Evolutionary conservation across 192 early-diverging fungal genomes (phyloP), one percentile per base, ranked within the genome.

Genomic region (Oehlia diaphana): DNA sequence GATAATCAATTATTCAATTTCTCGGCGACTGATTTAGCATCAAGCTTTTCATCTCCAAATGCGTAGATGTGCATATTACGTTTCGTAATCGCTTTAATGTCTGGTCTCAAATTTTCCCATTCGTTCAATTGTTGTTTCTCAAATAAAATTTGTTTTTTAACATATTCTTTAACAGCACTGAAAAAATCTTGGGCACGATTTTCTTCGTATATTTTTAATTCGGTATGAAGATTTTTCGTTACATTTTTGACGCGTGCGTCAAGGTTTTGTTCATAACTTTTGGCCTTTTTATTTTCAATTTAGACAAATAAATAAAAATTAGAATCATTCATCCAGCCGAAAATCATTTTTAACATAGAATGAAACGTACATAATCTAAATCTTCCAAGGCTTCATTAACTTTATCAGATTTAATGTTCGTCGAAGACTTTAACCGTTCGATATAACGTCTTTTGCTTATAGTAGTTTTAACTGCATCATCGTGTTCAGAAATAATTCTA

Each of bases 381-480:
- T 86, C 85, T 37, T 86, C 80, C 33, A 86, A 79, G 9, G 83
- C 83, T 69, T 86, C 85, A 4, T 81, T 82, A 64, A 84, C 85
- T 78, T 79, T 82, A 9, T 86, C 85, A 3, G 83, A 77, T 35
- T 84, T 86, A 63, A 86, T 86, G n/a, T 63, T 80, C 26, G 85
- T 86, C 14, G 85, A 86, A 28, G 85, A 83, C 44, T 83, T 74
- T 69, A 86, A 79, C 2, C 85, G 79, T 58, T 86, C 85, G 76
- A 86, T 86, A 4, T 78, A 84, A 44, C 81, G 83, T 9, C 83
- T 77, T 76, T 84, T 86, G 31, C 83, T 84, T 64, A 82, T 81
- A 28, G 85, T 86, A 31, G 63, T 72, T 76, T 84, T 84, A 64
- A 84, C 80, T 26, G 85, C 73, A 21, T 79, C 68, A 19, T 86